Conservation (phyloP, 2,329 filamentous ascomycete genomes). For the Beauveria brongniartii region DNA sequence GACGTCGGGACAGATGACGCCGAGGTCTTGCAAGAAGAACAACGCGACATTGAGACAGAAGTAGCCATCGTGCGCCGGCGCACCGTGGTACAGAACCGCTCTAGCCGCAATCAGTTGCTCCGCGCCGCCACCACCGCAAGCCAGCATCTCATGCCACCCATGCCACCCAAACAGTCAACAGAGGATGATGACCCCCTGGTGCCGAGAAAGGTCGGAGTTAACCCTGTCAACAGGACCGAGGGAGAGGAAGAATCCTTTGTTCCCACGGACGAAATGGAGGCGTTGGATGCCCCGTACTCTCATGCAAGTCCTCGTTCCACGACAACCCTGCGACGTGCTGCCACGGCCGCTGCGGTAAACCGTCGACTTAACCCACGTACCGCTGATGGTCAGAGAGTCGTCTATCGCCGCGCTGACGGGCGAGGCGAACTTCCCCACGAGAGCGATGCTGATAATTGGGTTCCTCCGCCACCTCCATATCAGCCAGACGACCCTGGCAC, state of each 20-base stretch:
- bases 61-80: constrained; percentile 70
- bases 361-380: constrained; percentile 56
- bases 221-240: constrained; percentile 17
- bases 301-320: constrained; percentile 64
- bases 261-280: constrained; percentile 49
- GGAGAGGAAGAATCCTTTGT: constrained; percentile 30
- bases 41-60: constrained; percentile 65
- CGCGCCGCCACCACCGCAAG: constrained; percentile 39
- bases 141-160: constrained; percentile 20
- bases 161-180: constrained; percentile 21
- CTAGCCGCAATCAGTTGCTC: constrained; percentile 38
- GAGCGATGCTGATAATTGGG: constrained; percentile 83
- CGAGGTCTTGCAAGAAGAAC: constrained; percentile 64
- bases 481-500: constrained; percentile 54
- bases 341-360: constrained; percentile 67
- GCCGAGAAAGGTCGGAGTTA: constrained; percentile 38
- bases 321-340: constrained; percentile 62
- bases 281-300: constrained; percentile 63
- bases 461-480: constrained; percentile 77
- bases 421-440: constrained; percentile 70
- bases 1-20: constrained; percentile 66
- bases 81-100: constrained; percentile 58
- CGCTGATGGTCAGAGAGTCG: constrained; percentile 43
- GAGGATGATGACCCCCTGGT: constrained; percentile 44
- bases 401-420: constrained; percentile 62